Evolutionary conservation across 2,329 filamentous ascomycete species (phyloP).

Genomic region (Aspergillus neoniger): DNA sequence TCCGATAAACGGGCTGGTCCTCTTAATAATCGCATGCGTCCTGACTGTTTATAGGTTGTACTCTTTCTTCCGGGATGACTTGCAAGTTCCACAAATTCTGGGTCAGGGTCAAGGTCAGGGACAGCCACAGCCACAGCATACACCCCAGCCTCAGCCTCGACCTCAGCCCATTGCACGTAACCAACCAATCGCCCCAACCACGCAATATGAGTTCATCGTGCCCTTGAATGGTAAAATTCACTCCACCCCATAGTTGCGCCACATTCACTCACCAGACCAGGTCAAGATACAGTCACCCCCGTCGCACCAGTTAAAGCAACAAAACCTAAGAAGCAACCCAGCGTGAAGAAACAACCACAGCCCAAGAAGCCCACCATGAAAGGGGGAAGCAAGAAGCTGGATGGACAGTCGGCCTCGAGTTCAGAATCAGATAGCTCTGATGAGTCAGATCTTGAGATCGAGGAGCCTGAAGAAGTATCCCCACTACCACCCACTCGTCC

Average conservation of each 20-base stretch:
- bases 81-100: slow-evolving; percentile 28
- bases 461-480: slow-evolving; percentile 55
- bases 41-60: slow-evolving; percentile 22
- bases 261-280: slow-evolving; percentile 11
- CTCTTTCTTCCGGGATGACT: slow-evolving; percentile 31
- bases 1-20: neutral
- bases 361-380: slow-evolving; percentile 28
- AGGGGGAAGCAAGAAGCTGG: slow-evolving; percentile 25
- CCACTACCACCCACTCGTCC: slow-evolving; percentile 57
- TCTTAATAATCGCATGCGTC: neutral
- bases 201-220: slow-evolving; percentile 5
- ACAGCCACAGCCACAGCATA: too few species aligned
- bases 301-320: slow-evolving; percentile 17
- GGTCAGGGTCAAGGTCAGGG: neutral
- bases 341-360: slow-evolving; percentile 24
- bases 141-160: neutral
- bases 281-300: slow-evolving; percentile 15
- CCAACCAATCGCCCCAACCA: slow-evolving; percentile 2
- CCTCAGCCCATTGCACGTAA: slow-evolving; percentile 2
- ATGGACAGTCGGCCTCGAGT: slow-evolving; percentile 42
- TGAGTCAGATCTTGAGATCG: slow-evolving; percentile 53
- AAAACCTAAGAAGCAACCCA: slow-evolving; percentile 25
- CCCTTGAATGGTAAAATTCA: slow-evolving; percentile 17
- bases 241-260: neutral
- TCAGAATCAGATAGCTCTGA: slow-evolving; percentile 53